Conservation (phyloP, 768 basidiomycete species). For the Cystofilobasidium macerans region DNA sequence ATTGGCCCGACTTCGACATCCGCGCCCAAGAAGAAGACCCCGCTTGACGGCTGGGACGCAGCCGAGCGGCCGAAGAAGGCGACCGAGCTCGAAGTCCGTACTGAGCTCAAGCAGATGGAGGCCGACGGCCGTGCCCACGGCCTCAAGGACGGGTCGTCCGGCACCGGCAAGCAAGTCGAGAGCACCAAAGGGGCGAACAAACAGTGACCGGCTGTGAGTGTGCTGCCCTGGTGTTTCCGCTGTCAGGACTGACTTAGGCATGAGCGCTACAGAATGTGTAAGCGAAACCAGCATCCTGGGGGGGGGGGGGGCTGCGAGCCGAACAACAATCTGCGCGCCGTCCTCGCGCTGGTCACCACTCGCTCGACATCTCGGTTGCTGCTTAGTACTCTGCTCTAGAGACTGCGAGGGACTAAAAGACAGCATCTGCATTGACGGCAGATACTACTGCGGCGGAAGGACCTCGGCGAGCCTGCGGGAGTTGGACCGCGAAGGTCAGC, state of each 20-base stretch:
- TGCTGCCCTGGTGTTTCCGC: too few relatives aligned
- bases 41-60: not conserved
- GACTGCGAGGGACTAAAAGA: too few relatives aligned
- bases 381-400: too few relatives aligned
- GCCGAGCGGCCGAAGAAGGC: not conserved
- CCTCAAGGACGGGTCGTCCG: constrained; percentile 1
- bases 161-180: not conserved
- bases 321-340: too few relatives aligned
- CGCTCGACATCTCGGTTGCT: too few relatives aligned
- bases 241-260: too few relatives aligned
- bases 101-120: not conserved
- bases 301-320: too few relatives aligned
- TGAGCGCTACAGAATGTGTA: too few relatives aligned
- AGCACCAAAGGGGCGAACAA: not conserved
- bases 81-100: not conserved
- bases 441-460: not conserved
- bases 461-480: constrained; percentile 11
- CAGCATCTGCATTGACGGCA: too few relatives aligned
- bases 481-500: too few relatives aligned
- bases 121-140: not conserved
- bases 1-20: not conserved
- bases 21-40: not conserved
- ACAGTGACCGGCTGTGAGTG: not conserved
- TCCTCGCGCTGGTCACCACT: too few relatives aligned
- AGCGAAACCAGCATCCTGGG: too few relatives aligned